Conservation (phyloP, 306 rosid species). For the Prunus fruticosa region DNA sequence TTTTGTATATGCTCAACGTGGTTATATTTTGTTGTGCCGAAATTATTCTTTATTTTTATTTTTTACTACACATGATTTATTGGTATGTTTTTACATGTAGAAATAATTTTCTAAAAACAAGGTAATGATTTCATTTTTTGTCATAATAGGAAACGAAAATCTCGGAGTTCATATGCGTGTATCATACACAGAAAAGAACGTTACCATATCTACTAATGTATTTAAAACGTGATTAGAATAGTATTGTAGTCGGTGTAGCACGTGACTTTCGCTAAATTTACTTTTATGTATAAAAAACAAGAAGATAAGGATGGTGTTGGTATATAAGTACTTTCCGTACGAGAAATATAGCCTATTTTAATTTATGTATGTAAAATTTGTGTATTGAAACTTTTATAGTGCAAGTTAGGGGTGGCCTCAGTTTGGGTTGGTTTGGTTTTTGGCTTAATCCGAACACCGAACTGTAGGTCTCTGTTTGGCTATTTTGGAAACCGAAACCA, state of each 20-base stretch:
- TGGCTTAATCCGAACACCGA: no score
- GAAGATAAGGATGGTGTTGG: neutral
- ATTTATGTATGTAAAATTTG: no score
- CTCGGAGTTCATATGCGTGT: neutral
- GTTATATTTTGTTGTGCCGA: no score
- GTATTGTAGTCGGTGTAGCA: neutral
- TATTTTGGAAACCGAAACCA: no score
- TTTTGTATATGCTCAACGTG: neutral
- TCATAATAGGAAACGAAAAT: neutral
- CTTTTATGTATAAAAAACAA: neutral
- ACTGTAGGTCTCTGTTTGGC: accelerated
- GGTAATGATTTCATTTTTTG: neutral
- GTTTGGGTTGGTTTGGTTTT: no score
- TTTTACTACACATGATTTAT: no score
- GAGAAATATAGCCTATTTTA: neutral
- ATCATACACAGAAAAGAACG: neutral
- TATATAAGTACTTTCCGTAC: neutral
- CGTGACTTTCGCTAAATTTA: neutral
- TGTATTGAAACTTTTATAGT: no score
- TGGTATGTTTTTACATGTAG: no score
- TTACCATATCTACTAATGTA: neutral
- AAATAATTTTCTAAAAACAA: neutral
- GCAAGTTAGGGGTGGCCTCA: no score
- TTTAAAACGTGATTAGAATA: neutral
- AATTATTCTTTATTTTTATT: no score